Evolutionary conservation across 169 alveolate species (phyloP).

Genomic region (Cyclospora cayetanensis): DNA sequence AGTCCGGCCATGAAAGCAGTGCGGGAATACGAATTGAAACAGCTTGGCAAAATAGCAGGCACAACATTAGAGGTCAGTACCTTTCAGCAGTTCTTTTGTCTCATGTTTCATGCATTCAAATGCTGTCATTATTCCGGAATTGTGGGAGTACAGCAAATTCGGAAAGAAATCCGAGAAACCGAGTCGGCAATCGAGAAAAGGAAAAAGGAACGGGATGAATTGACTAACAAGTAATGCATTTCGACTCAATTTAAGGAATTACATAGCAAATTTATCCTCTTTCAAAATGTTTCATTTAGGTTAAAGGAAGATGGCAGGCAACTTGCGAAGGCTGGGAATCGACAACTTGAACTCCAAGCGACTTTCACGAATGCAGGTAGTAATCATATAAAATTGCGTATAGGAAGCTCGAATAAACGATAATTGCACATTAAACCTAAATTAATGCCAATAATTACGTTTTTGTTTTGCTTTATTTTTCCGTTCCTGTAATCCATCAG

Average conservation of each 20-base stretch:
- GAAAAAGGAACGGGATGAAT: conserved; percentile 58
- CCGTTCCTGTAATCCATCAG: not conserved
- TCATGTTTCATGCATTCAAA: not conserved
- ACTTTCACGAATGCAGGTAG: conserved; percentile 66
- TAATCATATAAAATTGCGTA: not conserved
- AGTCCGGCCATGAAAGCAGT: conserved; percentile 68
- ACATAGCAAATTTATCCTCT: not conserved
- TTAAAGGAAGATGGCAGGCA: conserved; percentile 51
- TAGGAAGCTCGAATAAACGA: not conserved
- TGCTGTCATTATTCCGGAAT: not conserved
- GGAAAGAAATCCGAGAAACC: conserved; percentile 49
- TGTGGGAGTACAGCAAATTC: conserved; percentile 56
- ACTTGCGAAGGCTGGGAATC: conserved; percentile 61
- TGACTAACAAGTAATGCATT: conserved; percentile 49
- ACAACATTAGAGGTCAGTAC: conserved; percentile 15
- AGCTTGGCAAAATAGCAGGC: conserved; percentile 65
- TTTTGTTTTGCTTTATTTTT: not conserved
- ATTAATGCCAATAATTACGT: not conserved
- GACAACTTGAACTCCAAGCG: conserved; percentile 36
- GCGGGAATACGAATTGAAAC: conserved; percentile 54
- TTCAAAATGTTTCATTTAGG: not conserved
- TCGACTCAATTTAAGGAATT: not conserved
- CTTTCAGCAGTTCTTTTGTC: too few species aligned
- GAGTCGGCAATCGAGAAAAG: conserved; percentile 66
- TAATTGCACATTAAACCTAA: not conserved